Conservation (phyloP, 2,329 filamentous ascomycete species). For the Ramichloridium luteum region DNA sequence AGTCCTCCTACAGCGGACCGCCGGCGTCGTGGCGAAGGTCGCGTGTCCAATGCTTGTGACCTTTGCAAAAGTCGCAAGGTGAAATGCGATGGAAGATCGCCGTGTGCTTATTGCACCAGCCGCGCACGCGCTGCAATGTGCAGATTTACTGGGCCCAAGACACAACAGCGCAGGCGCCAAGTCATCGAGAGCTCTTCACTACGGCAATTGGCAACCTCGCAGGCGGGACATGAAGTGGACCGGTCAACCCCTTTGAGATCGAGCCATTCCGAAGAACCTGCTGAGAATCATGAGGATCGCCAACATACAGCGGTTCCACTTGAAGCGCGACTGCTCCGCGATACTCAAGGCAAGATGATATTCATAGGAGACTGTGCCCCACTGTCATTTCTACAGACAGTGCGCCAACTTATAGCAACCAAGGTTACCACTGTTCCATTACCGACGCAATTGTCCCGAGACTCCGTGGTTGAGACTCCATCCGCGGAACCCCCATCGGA, state of each 20-base stretch:
- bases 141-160: conserved; percentile 29
- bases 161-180: conserved; percentile 14
- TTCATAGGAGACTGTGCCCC: conserved; percentile 44
- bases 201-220: too few species aligned
- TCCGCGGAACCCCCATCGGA: too few species aligned
- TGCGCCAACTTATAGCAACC: conserved; percentile 37
- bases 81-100: conserved; percentile 40
- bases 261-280: too few species aligned
- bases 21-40: conserved; percentile 11
- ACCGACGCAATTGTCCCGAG: conserved; percentile 9
- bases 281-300: not conserved
- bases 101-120: conserved; percentile 38
- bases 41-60: conserved; percentile 29
- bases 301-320: conserved; percentile 30
- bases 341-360: conserved; percentile 42
- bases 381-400: conserved; percentile 41
- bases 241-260: too few species aligned
- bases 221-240: too few species aligned
- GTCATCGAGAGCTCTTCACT: conserved; percentile 12
- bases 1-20: conserved; percentile 7
- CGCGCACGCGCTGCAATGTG: conserved; percentile 31
- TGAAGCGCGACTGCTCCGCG: conserved; percentile 36
- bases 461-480: conserved; percentile 16
- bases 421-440: conserved; percentile 29
- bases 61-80: conserved; percentile 38